Conservation (phyloP, 176 grass and related monocot genomes). For the Neostapfia colusana region DNA sequence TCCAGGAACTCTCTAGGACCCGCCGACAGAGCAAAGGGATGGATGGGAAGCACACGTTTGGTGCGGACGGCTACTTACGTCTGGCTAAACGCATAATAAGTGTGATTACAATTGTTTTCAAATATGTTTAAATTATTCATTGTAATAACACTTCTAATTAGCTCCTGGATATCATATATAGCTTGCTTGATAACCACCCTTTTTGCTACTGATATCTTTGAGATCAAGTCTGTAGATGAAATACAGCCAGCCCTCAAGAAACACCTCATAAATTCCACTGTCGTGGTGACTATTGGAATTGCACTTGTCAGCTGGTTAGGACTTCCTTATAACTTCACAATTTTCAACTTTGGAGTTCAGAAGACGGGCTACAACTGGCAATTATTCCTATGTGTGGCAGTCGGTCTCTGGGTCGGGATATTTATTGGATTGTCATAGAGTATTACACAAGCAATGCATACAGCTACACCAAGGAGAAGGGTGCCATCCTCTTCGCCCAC, state of each 20-base stretch:
- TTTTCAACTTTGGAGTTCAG: constrained; percentile 94
- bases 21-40: too few species aligned
- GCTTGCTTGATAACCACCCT: constrained; percentile 91
- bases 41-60: too few species aligned
- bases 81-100: too few species aligned
- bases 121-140: too few species aligned
- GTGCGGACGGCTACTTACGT: too few species aligned
- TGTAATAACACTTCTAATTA: constrained; percentile 81
- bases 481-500: too few species aligned
- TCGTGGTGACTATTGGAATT: constrained; percentile 79
- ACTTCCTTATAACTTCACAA: constrained; percentile 82
- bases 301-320: constrained; percentile 89
- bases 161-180: constrained; percentile 88
- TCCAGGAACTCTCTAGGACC: too few species aligned
- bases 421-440: constrained; percentile 85
- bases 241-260: constrained; percentile 81
- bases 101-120: too few species aligned
- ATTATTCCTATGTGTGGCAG: constrained; percentile 80
- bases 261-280: constrained; percentile 84
- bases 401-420: constrained; percentile 91
- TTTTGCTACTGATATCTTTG: constrained; percentile 83
- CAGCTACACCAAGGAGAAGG: too few species aligned
- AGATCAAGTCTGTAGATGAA: constrained; percentile 80
- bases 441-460: constrained; percentile 98
- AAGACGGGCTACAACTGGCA: constrained; percentile 90